Evolutionary conservation across 352 stramenopile genomes (phyloP), one percentile per base, ranked within the genome.

Genomic region (Globisporangium uncinulatum): DNA sequence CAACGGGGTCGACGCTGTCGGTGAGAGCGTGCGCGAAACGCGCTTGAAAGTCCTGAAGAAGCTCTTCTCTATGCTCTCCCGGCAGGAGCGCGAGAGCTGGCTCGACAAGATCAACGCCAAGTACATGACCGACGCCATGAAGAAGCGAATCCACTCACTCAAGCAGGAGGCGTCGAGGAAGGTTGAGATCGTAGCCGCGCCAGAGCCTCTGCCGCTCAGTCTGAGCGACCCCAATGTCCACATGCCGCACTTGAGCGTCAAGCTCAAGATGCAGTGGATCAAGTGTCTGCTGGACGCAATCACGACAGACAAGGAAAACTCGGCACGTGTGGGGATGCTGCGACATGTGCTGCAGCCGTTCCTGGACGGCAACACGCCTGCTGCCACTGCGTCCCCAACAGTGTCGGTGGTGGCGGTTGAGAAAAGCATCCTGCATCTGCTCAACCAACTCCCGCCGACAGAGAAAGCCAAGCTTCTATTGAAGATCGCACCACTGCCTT

Each of bases 181-280:
- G 24, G 43, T 53, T 0, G 31, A 49, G 10, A 43, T 54, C n/a
- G 17, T 15, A 10, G 37, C 43, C 31, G 58, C 43, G 17, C 58
- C 58, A n/a, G 21, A 47, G 6, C 57, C 39, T 11, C 7, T 14
- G 34, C 45, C 60, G 43, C 20, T 67, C 1, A 76, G 63, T 32
- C 17, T 83, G 2, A 66, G 70, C 3, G 75, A 85, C 19, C 72
- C 75, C 0, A 59, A 66, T 3, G 10, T 44, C 0, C 58, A 74
- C 13, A 36, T 88, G 1, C 4, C 61, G 1, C 43, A 56, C 32
- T 83, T 88, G 76, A 67, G 62, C 19, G 52, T 77, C 7, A 70
- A 87, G n/a, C 21, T 73, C 46, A 91, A 89, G 44, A 74, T 91
- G 51, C 59, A 62, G 6, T 89, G 80, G 80, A 54, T 89, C 34